Conservation (phyloP, 768 basidiomycete species). For the Suillus tomentosus region DNA sequence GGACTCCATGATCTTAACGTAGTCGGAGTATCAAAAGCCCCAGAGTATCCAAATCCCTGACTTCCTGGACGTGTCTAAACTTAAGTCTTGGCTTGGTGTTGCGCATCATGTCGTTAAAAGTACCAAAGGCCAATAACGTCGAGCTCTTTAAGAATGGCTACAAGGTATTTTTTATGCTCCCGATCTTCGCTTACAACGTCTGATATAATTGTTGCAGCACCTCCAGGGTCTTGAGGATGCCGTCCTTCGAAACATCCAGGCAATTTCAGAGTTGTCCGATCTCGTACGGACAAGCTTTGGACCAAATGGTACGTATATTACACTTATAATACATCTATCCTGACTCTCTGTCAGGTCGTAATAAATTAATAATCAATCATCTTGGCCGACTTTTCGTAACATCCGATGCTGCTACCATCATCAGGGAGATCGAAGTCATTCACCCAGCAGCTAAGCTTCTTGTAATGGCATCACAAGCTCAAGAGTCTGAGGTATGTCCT, state of each 20-base stretch:
- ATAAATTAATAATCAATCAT: conserved; percentile 98
- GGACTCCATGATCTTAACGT: too few species aligned
- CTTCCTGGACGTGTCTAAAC: too few species aligned
- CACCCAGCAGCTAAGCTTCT: conserved; percentile 98
- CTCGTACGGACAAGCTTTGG: conserved; percentile 96
- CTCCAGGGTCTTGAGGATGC: conserved; percentile 93
- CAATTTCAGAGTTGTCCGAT: conserved; percentile 92
- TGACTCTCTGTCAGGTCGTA: conserved; percentile 63
- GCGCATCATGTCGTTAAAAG: conserved; percentile 82
- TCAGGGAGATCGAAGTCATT: conserved; percentile 96
- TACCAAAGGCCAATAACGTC: conserved; percentile 84
- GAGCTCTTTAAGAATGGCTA: conserved; percentile 98
- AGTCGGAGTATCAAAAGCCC: too few species aligned
- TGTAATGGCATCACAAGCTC: conserved; percentile 98
- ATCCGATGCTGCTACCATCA: conserved; percentile 98
- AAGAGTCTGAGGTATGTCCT: conserved; percentile 81
- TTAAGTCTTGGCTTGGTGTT: not conserved
- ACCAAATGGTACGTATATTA: conserved; percentile 74
- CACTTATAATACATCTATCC: not conserved
- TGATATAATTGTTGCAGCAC: conserved; percentile 46
- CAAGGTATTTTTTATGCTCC: conserved; percentile 55
- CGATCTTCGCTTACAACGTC: conserved; percentile 14
- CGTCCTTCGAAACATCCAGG: conserved; percentile 94
- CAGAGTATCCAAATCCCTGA: too few species aligned
- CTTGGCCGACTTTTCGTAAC: conserved; percentile 95